Percentiles rank a stretch among this genome's conserved stretches.
Evolutionary conservation across 2,329 filamentous ascomycete species (phyloP).

Genomic region (Myriosclerotinia duriaeana): DNA sequence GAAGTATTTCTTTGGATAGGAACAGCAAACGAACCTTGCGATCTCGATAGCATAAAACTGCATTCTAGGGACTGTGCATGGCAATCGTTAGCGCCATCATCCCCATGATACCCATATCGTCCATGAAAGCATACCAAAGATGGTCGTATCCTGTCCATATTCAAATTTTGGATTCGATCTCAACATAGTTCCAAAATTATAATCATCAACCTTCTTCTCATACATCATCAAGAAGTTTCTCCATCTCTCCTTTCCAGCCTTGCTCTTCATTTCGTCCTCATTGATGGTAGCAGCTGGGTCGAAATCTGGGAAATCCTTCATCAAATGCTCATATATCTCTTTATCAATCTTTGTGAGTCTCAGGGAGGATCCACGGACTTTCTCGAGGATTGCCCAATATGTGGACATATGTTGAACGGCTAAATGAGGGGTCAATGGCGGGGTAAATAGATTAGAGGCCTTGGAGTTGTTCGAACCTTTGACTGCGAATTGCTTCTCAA

Average conservation of each 20-base stretch:
- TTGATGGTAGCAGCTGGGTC: constrained; percentile 77
- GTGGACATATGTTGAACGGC: constrained; percentile 95
- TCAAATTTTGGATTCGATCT: constrained; percentile 74
- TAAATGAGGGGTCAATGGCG: constrained; percentile 37
- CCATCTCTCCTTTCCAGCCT: constrained; percentile 90
- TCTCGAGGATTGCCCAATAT: constrained; percentile 95
- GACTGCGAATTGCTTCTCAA: constrained; percentile 99
- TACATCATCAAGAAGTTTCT: constrained; percentile 91
- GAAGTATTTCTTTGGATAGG: neutral
- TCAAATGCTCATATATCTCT: constrained; percentile 89
- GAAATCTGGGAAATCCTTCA: constrained; percentile 86
- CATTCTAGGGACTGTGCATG: constrained; percentile 58
- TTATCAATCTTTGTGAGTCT: constrained; percentile 93
- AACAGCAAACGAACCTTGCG: constrained; percentile 43
- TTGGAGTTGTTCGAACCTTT: constrained; percentile 61
- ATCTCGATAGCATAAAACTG: constrained; percentile 82
- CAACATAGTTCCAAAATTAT: constrained; percentile 95
- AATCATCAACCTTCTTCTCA: constrained; percentile 94
- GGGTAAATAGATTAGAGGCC: constrained; percentile 26
- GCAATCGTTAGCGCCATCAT: constrained; percentile 24
- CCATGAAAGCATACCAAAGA: constrained; percentile 68
- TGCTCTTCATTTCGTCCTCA: constrained; percentile 98
- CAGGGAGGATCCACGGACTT: constrained; percentile 81
- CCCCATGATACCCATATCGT: neutral
- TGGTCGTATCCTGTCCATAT: constrained; percentile 85